Evolutionary conservation across 2,329 filamentous ascomycete genomes (phyloP).

Genomic region (Sporothrix humicola): DNA sequence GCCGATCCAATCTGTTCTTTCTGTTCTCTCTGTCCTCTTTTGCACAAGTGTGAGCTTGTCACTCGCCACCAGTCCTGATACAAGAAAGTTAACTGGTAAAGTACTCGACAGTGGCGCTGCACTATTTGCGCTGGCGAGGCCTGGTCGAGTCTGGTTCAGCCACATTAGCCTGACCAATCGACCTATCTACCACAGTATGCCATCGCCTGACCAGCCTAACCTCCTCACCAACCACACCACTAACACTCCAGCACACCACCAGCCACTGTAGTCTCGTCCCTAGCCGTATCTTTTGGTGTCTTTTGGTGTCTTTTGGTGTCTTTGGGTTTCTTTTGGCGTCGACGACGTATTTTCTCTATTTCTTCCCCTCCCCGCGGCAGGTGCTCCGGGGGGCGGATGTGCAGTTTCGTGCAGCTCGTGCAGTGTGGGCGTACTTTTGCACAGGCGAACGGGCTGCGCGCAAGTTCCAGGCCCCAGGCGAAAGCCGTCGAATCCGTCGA

Average conservation of each 20-base stretch:
- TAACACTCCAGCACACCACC: neutral
- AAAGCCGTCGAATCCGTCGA: too few relatives aligned
- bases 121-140: too few relatives aligned
- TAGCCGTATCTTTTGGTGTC: neutral
- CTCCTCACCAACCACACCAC: too few relatives aligned
- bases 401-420: neutral
- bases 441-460: too few relatives aligned
- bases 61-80: too few relatives aligned
- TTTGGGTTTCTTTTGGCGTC: neutral
- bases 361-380: neutral
- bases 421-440: too few relatives aligned
- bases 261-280: neutral
- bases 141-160: neutral
- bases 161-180: neutral
- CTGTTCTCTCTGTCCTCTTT: neutral
- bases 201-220: too few relatives aligned
- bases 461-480: too few relatives aligned
- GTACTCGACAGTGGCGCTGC: neutral
- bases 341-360: neutral
- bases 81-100: too few relatives aligned
- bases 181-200: too few relatives aligned
- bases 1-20: neutral
- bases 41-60: neutral
- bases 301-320: neutral
- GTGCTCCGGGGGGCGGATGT: slow-evolving; percentile 12